phyloP scores from a whole-genome alignment of 2,329 filamentous ascomycete genomes.

The Aureobasidium melanogenum region DNA sequence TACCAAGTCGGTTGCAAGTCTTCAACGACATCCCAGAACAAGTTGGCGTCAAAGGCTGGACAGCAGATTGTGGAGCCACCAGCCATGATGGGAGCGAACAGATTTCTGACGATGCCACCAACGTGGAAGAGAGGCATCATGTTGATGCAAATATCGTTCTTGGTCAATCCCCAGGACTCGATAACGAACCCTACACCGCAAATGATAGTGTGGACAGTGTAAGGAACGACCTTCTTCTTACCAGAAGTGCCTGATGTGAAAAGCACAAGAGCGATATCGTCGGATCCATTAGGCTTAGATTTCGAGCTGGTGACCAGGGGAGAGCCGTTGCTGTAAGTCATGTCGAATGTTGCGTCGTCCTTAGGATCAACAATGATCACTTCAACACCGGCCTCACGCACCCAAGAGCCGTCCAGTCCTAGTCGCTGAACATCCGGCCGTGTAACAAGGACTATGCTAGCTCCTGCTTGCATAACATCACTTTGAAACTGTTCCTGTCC shows the following conservation, averaged over 20 bases:
- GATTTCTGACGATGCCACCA: slow-evolving; percentile 46
- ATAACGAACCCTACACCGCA: slow-evolving; percentile 45
- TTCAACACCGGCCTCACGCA: slow-evolving; percentile 27
- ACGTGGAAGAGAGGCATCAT: slow-evolving; percentile 52
- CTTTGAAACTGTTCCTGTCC: slow-evolving; percentile 41
- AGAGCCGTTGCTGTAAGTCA: slow-evolving; percentile 7
- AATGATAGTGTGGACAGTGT: slow-evolving; percentile 43
- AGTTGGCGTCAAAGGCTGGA: slow-evolving; percentile 43
- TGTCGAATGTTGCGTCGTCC: slow-evolving; percentile 24
- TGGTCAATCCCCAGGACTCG: slow-evolving; percentile 43
- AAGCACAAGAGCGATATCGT: slow-evolving; percentile 44
- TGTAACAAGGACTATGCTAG: slow-evolving; percentile 40
- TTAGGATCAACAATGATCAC: slow-evolving; percentile 34
- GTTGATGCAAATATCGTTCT: slow-evolving; percentile 44
- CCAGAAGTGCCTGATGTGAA: slow-evolving; percentile 52
- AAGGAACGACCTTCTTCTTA: slow-evolving; percentile 50
- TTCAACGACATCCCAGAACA: slow-evolving; percentile 49
- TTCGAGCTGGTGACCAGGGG: not conserved
- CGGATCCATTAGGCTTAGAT: slow-evolving; percentile 31
- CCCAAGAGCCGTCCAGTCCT: slow-evolving; percentile 28
- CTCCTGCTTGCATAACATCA: slow-evolving; percentile 41
- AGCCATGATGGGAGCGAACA: slow-evolving; percentile 47
- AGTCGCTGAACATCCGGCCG: slow-evolving; percentile 33
- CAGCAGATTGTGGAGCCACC: slow-evolving; percentile 48
- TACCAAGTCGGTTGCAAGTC: slow-evolving; percentile 46